phyloP scores from a whole-genome alignment of 2,329 filamentous ascomycete genomes.

The Fusarium bulbicola region DNA sequence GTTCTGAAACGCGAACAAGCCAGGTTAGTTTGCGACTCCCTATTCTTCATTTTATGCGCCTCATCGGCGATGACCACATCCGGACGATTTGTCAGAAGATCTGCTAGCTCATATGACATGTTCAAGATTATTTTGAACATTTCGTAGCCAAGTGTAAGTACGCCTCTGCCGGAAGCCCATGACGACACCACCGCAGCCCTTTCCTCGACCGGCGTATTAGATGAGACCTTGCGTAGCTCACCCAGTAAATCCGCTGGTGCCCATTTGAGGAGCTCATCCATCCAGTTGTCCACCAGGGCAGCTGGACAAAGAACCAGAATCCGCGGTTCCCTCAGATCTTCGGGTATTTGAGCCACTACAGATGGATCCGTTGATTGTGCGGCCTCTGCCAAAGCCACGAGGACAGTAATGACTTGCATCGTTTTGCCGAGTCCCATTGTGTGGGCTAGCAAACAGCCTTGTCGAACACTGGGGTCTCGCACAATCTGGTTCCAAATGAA shows the following conservation, averaged over 20 bases:
- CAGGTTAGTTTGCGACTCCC: conserved; percentile 58
- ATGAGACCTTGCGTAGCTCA: conserved; percentile 63
- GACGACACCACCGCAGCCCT: conserved; percentile 58
- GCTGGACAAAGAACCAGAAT: conserved; percentile 81
- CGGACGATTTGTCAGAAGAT: conserved; percentile 66
- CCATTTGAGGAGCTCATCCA: conserved; percentile 80
- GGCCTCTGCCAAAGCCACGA: conserved; percentile 77
- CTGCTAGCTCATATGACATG: conserved; percentile 45
- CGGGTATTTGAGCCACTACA: conserved; percentile 73
- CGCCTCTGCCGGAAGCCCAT: conserved; percentile 74
- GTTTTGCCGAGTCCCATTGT: conserved; percentile 95
- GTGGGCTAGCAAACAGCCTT: conserved; percentile 86
- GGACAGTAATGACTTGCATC: conserved; percentile 88
- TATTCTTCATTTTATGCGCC: conserved; percentile 82
- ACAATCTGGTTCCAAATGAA: conserved; percentile 92
- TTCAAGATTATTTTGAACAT: conserved; percentile 64
- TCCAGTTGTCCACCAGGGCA: conserved; percentile 82
- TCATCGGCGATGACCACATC: conserved; percentile 86
- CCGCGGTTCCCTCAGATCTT: conserved; percentile 67
- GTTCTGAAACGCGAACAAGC: conserved; percentile 70
- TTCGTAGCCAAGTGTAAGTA: conserved; percentile 80
- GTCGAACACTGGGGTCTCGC: conserved; percentile 62
- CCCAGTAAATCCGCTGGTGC: conserved; percentile 65
- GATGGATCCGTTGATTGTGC: conserved; percentile 65
- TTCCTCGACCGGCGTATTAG: conserved; percentile 45